Base-by-base conservation (phyloP, 1,139 yeast genomes). In the Nakaseomyces nivariensis region DNA sequence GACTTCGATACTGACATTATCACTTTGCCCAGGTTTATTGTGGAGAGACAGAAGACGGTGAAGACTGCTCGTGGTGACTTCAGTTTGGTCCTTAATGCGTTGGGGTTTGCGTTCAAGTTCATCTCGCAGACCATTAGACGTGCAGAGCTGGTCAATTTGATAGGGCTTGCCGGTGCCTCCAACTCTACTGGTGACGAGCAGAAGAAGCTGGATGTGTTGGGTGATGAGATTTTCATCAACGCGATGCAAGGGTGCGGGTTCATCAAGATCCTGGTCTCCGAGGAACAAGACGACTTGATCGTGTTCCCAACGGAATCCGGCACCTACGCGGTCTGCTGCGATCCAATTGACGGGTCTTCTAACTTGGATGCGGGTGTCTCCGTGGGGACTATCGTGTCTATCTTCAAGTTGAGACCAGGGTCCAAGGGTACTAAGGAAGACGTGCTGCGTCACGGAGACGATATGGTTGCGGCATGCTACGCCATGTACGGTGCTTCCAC, bases 401-500 rank as follows among this genome's bases (percentile, higher is more conserved):
- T 92, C 54, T 92, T 89, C 73, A 79, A 81, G 60, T 73, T 92
- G 58, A 72, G 73, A 55, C 85, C 83, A 8, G 83, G 81, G 55
- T 84, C 94, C 33, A 71, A 75, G 40, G 97, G 97, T 43, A 78
- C 92, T 25, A 86, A 85, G 58, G 82, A 81, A 62, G 98, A 92
- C 62, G 97, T 92, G 3, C 75, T 92, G 64, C 80, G 97, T 67
- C 75, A 82, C 44, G 98, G 98, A 54, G 79, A 82, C 44, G 97
- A 92, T 67, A 85, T 92, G 85, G 96, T 90, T 48, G 95, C 94
- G 50, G 97, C 97, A 45, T 96, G 98, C 50, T 92, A 92, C 74
- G 92, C 97, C 56, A 92, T 90, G 97, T 92, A 92, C 68, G 98
- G 97, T 65, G 97, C 97, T 1, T 89, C 97, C n/a, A 88, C 97